Evolutionary conservation across 2,329 filamentous ascomycete genomes (phyloP), one percentile per base, ranked within the genome.

Genomic region (Zymoseptoria crescenta): DNA sequence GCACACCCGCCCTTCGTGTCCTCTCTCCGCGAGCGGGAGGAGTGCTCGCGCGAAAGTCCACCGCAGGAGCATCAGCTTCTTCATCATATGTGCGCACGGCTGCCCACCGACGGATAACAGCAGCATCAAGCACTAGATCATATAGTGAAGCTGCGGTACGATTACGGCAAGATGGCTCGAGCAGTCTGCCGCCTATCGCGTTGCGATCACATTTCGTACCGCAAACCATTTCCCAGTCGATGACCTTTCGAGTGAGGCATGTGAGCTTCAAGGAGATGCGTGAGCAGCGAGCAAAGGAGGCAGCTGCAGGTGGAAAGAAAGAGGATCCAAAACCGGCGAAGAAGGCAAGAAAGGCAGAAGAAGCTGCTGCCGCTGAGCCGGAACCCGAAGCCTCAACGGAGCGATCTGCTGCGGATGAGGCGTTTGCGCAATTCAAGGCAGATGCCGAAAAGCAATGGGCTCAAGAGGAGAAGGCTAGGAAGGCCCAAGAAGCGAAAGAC

Each of bases 51-150:
- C 72, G 73, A 59, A 70, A 72, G 54, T 70, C 73, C 63, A 68
- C 73, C 67, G 68, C 75, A 59, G 64, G 72, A 59, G 65, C 72
- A 52, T 64, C 74, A 53, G 66, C 72, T 58, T 52, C 27, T 30
- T 70, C 69, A 64, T 72, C 74, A 60, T 75, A 76, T 67, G 76
- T 76, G 67, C 73, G 77, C 66, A 76, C 78, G 35, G 74, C 77
- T 55, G 74, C 77, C 57, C 78, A 79, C 69, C 73, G 79, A 65
- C 74, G 78, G 73, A 74, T 79, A 78, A 74, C 65, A 56, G 52
- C 59, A 29, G 56, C 63, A 53, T 50, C 50, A 8, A 27, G n/a
- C n/a, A 45, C 63, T 10, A 58, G 67, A 50, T 57, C 62, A 51
- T 70, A 70, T 55, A 69, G 70, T 56, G 64, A 70, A 59, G 67